These are phyloP conservation scores for Dactylella cylindrospora DNA, from an alignment of 2,329 filamentous ascomycete genomes.

Conservation along the genomic window DNA sequence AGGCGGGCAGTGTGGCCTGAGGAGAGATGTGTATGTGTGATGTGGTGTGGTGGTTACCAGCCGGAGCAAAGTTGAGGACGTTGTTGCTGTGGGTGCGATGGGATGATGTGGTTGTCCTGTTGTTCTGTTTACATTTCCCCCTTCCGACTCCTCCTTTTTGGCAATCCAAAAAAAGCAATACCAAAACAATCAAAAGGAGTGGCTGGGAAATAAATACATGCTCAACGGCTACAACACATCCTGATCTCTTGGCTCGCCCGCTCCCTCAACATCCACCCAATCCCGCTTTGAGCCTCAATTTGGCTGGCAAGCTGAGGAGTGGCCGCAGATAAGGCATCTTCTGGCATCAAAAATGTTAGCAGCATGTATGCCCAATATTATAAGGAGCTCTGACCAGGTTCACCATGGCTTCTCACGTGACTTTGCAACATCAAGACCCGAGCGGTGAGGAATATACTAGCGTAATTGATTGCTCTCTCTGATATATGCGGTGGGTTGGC, in stretches of 20 bases:
- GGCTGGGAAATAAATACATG: slow-evolving; percentile 42
- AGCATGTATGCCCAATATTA: too few relatives aligned
- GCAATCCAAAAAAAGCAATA: slow-evolving; percentile 26
- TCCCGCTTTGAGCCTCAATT: neutral
- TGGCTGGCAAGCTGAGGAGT: too few relatives aligned
- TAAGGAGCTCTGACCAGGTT: too few relatives aligned
- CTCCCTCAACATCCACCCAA: too few relatives aligned
- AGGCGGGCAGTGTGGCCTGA: neutral
- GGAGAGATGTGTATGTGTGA: neutral
- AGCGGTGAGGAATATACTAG: too few relatives aligned
- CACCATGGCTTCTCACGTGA: too few relatives aligned
- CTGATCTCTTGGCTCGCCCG: neutral
- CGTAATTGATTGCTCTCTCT: too few relatives aligned
- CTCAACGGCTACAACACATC: slow-evolving; percentile 39
- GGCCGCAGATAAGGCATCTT: too few relatives aligned
- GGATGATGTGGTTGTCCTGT: slow-evolving; percentile 36
- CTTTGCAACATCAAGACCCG: too few relatives aligned
- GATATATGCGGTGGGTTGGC: too few relatives aligned
- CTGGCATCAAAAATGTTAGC: too few relatives aligned
- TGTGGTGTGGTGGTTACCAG: slow-evolving; percentile 4
- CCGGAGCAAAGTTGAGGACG: neutral
- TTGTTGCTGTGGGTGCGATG: slow-evolving; percentile 2
- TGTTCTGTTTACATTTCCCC: slow-evolving; percentile 45
- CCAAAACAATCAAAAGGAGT: slow-evolving; percentile 35
- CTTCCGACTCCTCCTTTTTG: too few relatives aligned